phyloP scores from a whole-genome alignment of 352 stramenopile species.

The Phytopythium chamaehyphon region DNA sequence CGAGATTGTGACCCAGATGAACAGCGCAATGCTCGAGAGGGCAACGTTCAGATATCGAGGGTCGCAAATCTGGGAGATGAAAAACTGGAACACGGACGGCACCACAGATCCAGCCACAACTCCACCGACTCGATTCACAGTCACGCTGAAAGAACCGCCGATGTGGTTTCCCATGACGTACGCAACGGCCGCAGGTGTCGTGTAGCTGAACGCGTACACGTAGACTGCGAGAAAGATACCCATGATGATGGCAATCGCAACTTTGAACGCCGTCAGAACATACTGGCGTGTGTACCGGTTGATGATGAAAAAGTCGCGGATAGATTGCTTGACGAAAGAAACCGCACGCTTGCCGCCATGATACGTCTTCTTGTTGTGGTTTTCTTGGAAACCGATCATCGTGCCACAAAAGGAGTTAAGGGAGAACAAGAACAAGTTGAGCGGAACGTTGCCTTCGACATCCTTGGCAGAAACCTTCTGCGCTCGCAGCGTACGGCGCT shows the following conservation, averaged over 20 bases:
- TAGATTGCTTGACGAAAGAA: constrained; percentile 44
- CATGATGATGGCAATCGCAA: constrained; percentile 52
- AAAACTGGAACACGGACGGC: constrained; percentile 82
- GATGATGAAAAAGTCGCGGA: constrained; percentile 43
- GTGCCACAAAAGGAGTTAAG: constrained; percentile 82
- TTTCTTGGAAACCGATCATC: constrained; percentile 63
- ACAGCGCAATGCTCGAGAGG: constrained; percentile 51
- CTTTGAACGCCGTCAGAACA: constrained; percentile 46
- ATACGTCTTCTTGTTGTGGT: constrained; percentile 61
- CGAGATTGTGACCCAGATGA: constrained; percentile 68
- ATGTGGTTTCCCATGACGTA: constrained; percentile 83
- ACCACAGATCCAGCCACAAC: constrained; percentile 81
- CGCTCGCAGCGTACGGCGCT: constrained; percentile 47
- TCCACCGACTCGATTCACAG: constrained; percentile 77
- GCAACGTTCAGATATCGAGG: constrained; percentile 32
- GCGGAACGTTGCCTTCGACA: constrained; percentile 74
- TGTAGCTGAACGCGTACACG: constrained; percentile 69
- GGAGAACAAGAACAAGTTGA: constrained; percentile 82
- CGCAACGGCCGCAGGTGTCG: constrained; percentile 49
- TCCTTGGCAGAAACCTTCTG: constrained; percentile 59
- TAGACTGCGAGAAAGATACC: constrained; percentile 69
- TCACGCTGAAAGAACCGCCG: constrained; percentile 74
- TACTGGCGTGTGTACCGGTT: constrained; percentile 41
- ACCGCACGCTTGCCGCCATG: constrained; percentile 31
- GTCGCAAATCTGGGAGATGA: constrained; percentile 67